phyloP scores from a whole-genome alignment of 1,284 basidiomycete species.

The Thelephora terrestris region DNA sequence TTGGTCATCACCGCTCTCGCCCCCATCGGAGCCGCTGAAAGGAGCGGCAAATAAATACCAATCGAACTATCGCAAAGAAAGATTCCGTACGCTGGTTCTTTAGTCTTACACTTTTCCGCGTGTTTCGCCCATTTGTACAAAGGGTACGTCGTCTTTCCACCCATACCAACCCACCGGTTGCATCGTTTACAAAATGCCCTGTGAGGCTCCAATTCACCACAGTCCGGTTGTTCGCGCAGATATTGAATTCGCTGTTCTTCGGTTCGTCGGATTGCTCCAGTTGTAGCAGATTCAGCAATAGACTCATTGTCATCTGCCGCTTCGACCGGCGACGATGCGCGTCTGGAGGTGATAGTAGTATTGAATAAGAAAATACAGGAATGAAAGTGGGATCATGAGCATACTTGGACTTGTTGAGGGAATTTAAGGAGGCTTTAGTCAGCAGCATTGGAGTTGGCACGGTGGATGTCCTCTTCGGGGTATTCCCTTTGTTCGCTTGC shows the following conservation, averaged over 20 bases:
- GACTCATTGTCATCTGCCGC: slow-evolving; percentile 34
- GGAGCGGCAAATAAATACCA: no score
- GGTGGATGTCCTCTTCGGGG: background rate
- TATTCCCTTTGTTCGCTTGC: background rate
- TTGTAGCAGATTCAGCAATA: slow-evolving; percentile 33
- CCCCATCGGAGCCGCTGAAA: slow-evolving; percentile 8
- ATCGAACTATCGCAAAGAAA: no score
- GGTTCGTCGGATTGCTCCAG: slow-evolving; percentile 32
- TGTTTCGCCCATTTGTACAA: slow-evolving; percentile 44
- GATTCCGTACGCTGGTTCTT: no score
- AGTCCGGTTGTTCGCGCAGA: slow-evolving; percentile 47
- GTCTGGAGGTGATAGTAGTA: slow-evolving; percentile 5
- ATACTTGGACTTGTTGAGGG: background rate
- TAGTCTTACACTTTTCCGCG: slow-evolving; percentile 12
- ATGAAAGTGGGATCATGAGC: background rate
- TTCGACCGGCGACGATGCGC: background rate
- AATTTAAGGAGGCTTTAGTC: background rate
- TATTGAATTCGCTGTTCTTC: slow-evolving; percentile 51
- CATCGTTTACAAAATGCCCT: slow-evolving; percentile 46
- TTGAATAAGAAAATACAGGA: slow-evolving; percentile 6
- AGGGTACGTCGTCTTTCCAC: slow-evolving; percentile 40
- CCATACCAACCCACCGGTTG: slow-evolving; percentile 41
- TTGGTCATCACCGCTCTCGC: slow-evolving; percentile 17
- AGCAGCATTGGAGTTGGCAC: background rate
- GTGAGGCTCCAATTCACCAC: slow-evolving; percentile 41